Base-by-base conservation (phyloP, 176 grass and related monocot species). In the Pontederia paniculata region DNA sequence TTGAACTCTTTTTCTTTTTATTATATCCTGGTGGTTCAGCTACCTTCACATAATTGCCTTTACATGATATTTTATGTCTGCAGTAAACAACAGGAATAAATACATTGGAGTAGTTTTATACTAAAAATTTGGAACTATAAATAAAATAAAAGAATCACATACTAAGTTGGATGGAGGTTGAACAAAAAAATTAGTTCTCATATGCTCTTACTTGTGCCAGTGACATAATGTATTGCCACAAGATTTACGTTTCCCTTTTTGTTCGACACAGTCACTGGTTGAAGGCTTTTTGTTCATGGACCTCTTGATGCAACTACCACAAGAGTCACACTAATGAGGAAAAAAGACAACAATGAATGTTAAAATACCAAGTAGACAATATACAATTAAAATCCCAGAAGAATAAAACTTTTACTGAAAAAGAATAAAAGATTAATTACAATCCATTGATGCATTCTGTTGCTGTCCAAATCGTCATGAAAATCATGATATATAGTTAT, bases 251-350 rank as follows among this genome's bases (percentile, higher is more conserved):
- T n/a, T 56, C 48, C 60, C 84, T 57, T 78, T 46, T 28, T 45
- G 72, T 42, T 78, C 66, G 69, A 72, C 68, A 70, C 73, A 77
- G 31, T 72, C 77, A 53, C 70, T 50, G 59, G 48, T 66, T 69
- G 81, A 89, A 72, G 74, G 73, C 23, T 67, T 73, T 45, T 23
- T 68, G 15, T 69, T 69, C 50, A 64, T 66, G 52, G 19, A 68
- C 75, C 77, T 68, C 21, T 77, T 81, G 63, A 75, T 53, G 44
- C 69, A 64, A 71, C 81, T 62, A 68, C 77, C 81, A 72, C 86
- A 77, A 10, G 6, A 63, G 65, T 75, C 48, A 69, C 86, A 75
- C 86, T 89, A 71, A 45, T 20, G 19, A 76, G 28, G 69, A 53
- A 44, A 19, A 66, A 37, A 51, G 9, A 54, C 37, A 43, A 28